Evolutionary conservation across 352 stramenopile genomes (phyloP).

Genomic region (Peronospora belbahrii): DNA sequence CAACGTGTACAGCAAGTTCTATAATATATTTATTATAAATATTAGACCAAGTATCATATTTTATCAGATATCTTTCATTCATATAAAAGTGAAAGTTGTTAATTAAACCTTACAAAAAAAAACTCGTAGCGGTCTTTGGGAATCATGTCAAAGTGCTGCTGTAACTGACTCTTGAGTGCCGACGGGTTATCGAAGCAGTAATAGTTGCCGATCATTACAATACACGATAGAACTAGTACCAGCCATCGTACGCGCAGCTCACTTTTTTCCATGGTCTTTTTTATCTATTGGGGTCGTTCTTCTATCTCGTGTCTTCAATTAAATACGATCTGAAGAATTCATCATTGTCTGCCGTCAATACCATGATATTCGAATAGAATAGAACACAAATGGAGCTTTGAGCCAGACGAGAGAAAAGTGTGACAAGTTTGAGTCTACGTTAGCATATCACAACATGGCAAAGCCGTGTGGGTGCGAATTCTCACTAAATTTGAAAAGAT

Average conservation of each 20-base stretch:
- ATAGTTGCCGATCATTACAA: constrained; percentile 88
- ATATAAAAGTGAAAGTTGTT: background rate
- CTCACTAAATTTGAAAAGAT: too few species aligned
- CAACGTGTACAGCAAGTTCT: constrained; percentile 91
- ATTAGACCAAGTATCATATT: too few species aligned
- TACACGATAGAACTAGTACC: constrained; percentile 80
- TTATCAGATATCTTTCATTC: too few species aligned
- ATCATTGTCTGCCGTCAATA: too few species aligned
- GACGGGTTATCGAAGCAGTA: constrained; percentile 89
- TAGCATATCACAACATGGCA: too few species aligned
- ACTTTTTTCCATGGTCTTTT: constrained; percentile 43
- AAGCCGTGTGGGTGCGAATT: too few species aligned
- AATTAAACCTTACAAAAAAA: constrained; percentile 46
- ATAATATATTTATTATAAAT: too few species aligned
- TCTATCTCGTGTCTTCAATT: constrained; percentile 1
- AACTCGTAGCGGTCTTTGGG: constrained; percentile 76
- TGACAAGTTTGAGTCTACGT: too few species aligned
- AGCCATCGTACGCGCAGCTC: constrained; percentile 69
- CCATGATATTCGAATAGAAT: too few species aligned
- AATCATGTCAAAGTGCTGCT: constrained; percentile 74
- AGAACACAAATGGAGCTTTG: too few species aligned
- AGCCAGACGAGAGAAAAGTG: too few species aligned
- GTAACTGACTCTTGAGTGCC: constrained; percentile 81
- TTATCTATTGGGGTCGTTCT: too few species aligned
- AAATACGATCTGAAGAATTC: constrained; percentile 16